A percentile compares a stretch with the other conserved stretches of the same genome.
Evolutionary conservation across 2,329 filamentous ascomycete genomes (phyloP).

Genomic region (Chrysoporthe puriensis): DNA sequence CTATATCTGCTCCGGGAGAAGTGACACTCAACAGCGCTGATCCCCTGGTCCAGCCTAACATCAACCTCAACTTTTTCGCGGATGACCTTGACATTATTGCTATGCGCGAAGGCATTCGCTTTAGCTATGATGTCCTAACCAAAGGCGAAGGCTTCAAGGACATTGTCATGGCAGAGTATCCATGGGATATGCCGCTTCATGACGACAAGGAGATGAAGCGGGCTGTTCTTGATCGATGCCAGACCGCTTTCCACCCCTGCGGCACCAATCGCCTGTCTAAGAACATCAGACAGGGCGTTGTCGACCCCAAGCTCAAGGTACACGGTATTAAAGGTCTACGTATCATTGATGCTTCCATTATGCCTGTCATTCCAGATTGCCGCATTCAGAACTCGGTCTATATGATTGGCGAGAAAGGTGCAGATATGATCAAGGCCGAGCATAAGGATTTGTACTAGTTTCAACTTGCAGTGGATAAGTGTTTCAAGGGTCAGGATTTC

Average conservation of each 20-base stretch:
- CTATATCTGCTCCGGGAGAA: constrained; percentile 49
- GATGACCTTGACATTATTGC: constrained; percentile 60
- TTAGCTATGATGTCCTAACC: constrained; percentile 59
- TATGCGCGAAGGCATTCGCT: constrained; percentile 61
- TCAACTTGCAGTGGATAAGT: too few species aligned
- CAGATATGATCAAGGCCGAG: too few species aligned
- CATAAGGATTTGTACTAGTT: too few species aligned
- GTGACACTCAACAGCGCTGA: constrained; percentile 60
- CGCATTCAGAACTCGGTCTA: constrained; percentile 65
- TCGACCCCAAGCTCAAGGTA: constrained; percentile 55
- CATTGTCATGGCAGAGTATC: constrained; percentile 57
- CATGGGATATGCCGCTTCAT: constrained; percentile 62
- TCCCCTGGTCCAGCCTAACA: constrained; percentile 60
- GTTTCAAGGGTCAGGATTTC: too few species aligned
- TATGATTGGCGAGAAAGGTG: constrained; percentile 59
- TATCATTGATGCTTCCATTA: constrained; percentile 59
- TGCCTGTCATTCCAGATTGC: constrained; percentile 60
- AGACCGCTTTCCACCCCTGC: constrained; percentile 63
- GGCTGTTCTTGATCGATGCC: constrained; percentile 59
- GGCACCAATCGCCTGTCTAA: constrained; percentile 58
- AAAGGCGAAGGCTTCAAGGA: constrained; percentile 61
- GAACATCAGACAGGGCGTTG: constrained; percentile 54
- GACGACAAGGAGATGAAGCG: constrained; percentile 60
- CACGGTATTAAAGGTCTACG: constrained; percentile 57
- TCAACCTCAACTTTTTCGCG: constrained; percentile 64